phyloP scores from a whole-genome alignment of 169 alveolate species.

The Plasmodium fragile region DNA sequence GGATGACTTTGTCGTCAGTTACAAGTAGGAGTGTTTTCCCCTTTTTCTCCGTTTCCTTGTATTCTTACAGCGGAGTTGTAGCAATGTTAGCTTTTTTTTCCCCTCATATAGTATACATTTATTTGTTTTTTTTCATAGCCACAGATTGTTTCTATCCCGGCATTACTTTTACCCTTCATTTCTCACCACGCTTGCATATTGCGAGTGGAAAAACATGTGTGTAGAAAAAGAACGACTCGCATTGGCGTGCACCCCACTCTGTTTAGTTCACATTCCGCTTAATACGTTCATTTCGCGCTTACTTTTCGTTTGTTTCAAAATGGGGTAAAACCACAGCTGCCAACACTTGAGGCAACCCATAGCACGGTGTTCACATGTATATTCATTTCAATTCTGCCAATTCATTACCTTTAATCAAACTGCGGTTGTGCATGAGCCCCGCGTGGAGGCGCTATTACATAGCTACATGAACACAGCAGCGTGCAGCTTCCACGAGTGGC shows the following conservation, averaged over 20 bases:
- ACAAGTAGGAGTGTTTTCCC: constrained; percentile 3
- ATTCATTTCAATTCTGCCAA: neutral
- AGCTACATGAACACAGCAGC: neutral
- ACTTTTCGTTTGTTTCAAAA: constrained; percentile 7
- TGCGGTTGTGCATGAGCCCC: neutral
- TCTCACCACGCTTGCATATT: neutral
- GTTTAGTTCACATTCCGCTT: neutral
- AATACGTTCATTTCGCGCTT: neutral
- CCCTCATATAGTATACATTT: neutral
- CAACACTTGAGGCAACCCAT: neutral
- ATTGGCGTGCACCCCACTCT: neutral
- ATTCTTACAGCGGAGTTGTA: neutral
- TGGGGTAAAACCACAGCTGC: neutral
- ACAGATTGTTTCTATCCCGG: neutral
- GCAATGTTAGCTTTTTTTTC: neutral
- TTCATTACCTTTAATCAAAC: neutral
- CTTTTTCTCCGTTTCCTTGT: neutral
- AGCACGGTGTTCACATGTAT: neutral
- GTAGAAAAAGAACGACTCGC: neutral
- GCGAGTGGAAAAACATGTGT: neutral
- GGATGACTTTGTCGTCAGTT: constrained; percentile 39
- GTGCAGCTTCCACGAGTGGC: neutral
- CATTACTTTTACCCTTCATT: neutral
- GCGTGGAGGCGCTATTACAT: neutral
- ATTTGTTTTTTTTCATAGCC: neutral